Conservation (phyloP, 805 yeast species). For the Tetrapisispora arboricola region DNA sequence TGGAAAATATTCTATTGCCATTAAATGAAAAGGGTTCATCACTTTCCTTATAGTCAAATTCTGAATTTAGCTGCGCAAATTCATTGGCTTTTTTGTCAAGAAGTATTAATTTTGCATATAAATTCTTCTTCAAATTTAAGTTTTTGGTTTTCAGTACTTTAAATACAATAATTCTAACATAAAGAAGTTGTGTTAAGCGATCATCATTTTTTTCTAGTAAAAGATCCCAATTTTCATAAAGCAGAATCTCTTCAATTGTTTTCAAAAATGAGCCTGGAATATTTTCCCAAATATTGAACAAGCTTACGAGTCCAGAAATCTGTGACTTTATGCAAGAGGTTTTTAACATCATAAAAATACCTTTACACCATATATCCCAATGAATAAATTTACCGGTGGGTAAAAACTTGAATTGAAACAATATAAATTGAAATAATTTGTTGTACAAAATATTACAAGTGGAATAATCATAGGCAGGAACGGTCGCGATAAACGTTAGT, state of each 20-base stretch:
- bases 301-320: constrained; percentile 13
- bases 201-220: constrained; percentile 14
- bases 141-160: constrained; percentile 7
- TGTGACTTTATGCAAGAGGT: constrained; percentile 21
- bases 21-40: constrained; percentile 14
- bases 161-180: constrained; percentile 11
- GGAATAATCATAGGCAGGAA: constrained; percentile 21
- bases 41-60: background rate
- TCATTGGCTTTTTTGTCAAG: background rate
- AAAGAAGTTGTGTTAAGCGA: constrained; percentile 7
- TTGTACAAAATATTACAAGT: constrained; percentile 22
- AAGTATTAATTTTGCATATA: background rate
- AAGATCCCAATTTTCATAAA: constrained; percentile 11
- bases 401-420: constrained; percentile 13
- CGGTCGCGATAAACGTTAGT: constrained; percentile 12
- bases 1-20: constrained; percentile 17
- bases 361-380: constrained; percentile 23
- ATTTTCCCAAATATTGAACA: constrained; percentile 24
- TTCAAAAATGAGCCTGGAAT: constrained; percentile 10
- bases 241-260: constrained; percentile 6
- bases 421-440: constrained; percentile 16
- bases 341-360: constrained; percentile 17
- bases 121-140: constrained; percentile 4
- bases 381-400: constrained; percentile 9
- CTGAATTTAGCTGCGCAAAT: background rate